phyloP scores from a whole-genome alignment of 2,329 filamentous ascomycete species.

The Colletotrichum chlorophyti region DNA sequence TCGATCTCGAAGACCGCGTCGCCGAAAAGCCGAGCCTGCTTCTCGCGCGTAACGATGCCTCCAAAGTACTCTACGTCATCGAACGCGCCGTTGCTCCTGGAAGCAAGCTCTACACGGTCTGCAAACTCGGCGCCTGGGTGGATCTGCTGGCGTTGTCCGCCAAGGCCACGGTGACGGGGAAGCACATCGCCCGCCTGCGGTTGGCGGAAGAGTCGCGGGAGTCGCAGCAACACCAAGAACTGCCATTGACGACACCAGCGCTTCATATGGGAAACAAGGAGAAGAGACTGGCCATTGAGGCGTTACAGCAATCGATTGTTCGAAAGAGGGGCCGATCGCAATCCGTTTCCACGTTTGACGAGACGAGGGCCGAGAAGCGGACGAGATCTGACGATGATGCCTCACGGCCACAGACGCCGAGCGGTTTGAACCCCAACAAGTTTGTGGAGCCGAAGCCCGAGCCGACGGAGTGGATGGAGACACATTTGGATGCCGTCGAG shows the following conservation, averaged over 20 bases:
- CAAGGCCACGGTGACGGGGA: conserved; percentile 55
- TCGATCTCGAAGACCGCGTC: conserved; percentile 69
- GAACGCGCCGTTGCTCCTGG: conserved; percentile 62
- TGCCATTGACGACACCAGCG: conserved; percentile 48
- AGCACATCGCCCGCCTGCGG: conserved; percentile 37
- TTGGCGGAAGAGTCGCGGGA: conserved; percentile 30
- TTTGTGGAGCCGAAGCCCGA: conserved; percentile 5
- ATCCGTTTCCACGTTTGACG: conserved; percentile 46
- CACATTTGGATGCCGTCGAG: conserved; percentile 30
- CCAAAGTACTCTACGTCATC: conserved; percentile 63
- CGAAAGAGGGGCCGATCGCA: conserved; percentile 56
- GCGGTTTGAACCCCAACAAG: conserved; percentile 43
- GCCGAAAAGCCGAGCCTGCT: conserved; percentile 62
- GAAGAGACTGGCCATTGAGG: conserved; percentile 66
- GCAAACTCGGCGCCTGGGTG: conserved; percentile 72
- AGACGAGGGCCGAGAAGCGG: conserved; percentile 30
- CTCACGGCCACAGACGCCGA: conserved; percentile 84
- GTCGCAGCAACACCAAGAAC: conserved; percentile 21
- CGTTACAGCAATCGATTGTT: conserved; percentile 64
- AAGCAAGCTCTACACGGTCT: conserved; percentile 69
- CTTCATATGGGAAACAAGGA: conserved; percentile 59
- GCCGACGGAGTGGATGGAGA: conserved; percentile 14
- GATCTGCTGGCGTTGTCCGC: conserved; percentile 60
- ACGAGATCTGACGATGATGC: conserved; percentile 19
- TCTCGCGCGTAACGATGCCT: conserved; percentile 65